Evolutionary conservation across 164 flowering plant species (phyloP).

Genomic region (Vitis rotundifolia): DNA sequence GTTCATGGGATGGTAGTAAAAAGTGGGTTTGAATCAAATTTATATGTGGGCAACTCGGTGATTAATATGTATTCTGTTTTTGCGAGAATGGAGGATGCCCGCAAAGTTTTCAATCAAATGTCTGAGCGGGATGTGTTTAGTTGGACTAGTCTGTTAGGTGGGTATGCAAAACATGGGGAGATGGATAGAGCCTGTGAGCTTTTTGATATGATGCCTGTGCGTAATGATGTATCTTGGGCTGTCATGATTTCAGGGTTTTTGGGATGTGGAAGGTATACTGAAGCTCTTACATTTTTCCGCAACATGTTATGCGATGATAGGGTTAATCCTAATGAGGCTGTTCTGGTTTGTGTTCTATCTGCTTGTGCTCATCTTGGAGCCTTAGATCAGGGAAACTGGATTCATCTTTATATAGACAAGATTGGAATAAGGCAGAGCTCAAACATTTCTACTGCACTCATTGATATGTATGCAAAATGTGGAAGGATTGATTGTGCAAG

Average conservation of each 20-base stretch:
- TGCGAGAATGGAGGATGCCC: slow-evolving; percentile 32
- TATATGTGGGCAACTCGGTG: slow-evolving; percentile 51
- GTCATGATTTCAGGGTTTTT: slow-evolving; percentile 56
- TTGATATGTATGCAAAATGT: slow-evolving; percentile 73
- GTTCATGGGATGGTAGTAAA: slow-evolving; percentile 43
- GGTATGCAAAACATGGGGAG: slow-evolving; percentile 44
- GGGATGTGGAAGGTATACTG: slow-evolving; percentile 29
- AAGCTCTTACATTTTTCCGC: slow-evolving; percentile 42
- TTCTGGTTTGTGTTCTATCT: slow-evolving; percentile 53
- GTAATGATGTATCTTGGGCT: slow-evolving; percentile 55
- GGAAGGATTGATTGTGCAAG: slow-evolving; percentile 44
- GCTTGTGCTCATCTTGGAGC: slow-evolving; percentile 67
- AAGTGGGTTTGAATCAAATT: slow-evolving; percentile 32
- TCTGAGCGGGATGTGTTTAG: slow-evolving; percentile 41
- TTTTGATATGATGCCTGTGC: slow-evolving; percentile 42
- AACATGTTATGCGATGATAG: slow-evolving; percentile 29
- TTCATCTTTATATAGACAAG: slow-evolving; percentile 39
- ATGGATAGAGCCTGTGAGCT: slow-evolving; percentile 31
- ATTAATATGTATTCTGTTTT: slow-evolving; percentile 40
- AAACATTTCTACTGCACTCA: slow-evolving; percentile 48
- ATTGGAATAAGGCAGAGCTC: slow-evolving; percentile 23
- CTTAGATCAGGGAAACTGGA: slow-evolving; percentile 48
- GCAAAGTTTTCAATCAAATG: slow-evolving; percentile 50
- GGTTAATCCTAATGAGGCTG: slow-evolving; percentile 54
- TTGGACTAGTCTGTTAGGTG: slow-evolving; percentile 57